phyloP scores from a whole-genome alignment of 805 yeast genomes.

The Saccharomycopsis sp. region DNA sequence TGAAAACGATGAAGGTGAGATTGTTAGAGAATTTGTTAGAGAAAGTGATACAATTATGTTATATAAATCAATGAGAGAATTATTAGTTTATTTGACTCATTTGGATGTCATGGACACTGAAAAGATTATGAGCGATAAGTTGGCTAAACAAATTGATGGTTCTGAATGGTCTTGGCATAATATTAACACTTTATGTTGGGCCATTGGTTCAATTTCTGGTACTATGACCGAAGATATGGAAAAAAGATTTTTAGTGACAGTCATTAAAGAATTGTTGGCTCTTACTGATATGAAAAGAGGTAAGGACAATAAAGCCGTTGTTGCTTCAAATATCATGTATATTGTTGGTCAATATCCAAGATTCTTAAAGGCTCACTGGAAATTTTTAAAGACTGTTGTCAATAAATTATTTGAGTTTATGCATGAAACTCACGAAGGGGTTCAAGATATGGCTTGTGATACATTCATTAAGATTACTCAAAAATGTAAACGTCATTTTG shows the following conservation, averaged over 20 bases:
- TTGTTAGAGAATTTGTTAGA: constrained; percentile 92
- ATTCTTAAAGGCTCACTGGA: constrained; percentile 97
- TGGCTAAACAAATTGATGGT: constrained; percentile 89
- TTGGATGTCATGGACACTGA: constrained; percentile 92
- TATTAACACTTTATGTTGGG: constrained; percentile 97
- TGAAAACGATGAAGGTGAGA: constrained; percentile 98
- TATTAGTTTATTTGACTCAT: constrained; percentile 89
- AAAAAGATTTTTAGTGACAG: constrained; percentile 84
- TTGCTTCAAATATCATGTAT: constrained; percentile 99
- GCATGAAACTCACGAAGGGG: constrained; percentile 99
- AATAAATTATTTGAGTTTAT: constrained; percentile 93
- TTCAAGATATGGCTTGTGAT: constrained; percentile 99
- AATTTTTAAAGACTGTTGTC: constrained; percentile 89
- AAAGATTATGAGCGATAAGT: constrained; percentile 82
- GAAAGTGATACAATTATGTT: constrained; percentile 95
- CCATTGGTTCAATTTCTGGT: constrained; percentile 97
- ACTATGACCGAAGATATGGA: constrained; percentile 98
- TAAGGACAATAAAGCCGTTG: constrained; percentile 96
- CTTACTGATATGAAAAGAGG: constrained; percentile 95
- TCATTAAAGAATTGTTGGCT: constrained; percentile 82
- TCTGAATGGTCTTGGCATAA: constrained; percentile 99
- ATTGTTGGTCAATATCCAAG: constrained; percentile 99
- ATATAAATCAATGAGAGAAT: constrained; percentile 93
- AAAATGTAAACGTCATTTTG: constrained; percentile 93
- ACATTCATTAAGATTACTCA: constrained; percentile 92